Evolutionary conservation across 1,284 basidiomycete genomes (phyloP).

Genomic region (Microbotryum intermedium): DNA sequence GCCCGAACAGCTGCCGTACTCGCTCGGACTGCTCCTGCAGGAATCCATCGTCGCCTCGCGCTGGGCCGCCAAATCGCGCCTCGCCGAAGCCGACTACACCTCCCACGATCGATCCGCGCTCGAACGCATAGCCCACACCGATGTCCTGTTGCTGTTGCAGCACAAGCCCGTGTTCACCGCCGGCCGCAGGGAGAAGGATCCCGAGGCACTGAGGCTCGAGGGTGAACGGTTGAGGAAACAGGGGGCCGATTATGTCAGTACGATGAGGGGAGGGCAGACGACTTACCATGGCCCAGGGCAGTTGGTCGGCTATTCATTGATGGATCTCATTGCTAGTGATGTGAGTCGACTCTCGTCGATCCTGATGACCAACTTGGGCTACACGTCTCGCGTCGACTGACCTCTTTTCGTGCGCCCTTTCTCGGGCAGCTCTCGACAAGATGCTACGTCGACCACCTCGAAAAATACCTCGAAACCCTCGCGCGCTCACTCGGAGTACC

Average conservation of each 20-base stretch:
- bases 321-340: slow-evolving; percentile 61
- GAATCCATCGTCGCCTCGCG: slow-evolving; percentile 23
- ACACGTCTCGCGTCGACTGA: neutral
- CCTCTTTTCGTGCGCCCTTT: neutral
- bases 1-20: slow-evolving; percentile 20
- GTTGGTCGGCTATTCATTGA: slow-evolving; percentile 86
- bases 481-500: slow-evolving; percentile 42
- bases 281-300: slow-evolving; percentile 99
- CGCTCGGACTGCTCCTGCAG: slow-evolving; percentile 21
- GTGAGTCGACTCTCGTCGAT: slow-evolving; percentile 41
- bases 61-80: slow-evolving; percentile 44
- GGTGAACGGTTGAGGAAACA: slow-evolving; percentile 57
- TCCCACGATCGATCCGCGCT: slow-evolving; percentile 48
- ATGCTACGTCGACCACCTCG: slow-evolving; percentile 45
- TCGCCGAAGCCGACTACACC: slow-evolving; percentile 61
- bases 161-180: slow-evolving; percentile 92
- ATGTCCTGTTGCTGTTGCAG: slow-evolving; percentile 50
- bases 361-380: too few species aligned
- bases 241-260: slow-evolving; percentile 78
- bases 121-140: slow-evolving; percentile 38
- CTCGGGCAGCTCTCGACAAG: slow-evolving; percentile 40
- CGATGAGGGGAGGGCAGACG: slow-evolving; percentile 80
- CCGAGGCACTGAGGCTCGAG: slow-evolving; percentile 52
- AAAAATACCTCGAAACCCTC: slow-evolving; percentile 38
- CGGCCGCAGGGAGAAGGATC: slow-evolving; percentile 68